These are phyloP conservation scores for Prunus yedoensis DNA, from an alignment of 331 rosid species.

Conservation along the genomic window DNA sequence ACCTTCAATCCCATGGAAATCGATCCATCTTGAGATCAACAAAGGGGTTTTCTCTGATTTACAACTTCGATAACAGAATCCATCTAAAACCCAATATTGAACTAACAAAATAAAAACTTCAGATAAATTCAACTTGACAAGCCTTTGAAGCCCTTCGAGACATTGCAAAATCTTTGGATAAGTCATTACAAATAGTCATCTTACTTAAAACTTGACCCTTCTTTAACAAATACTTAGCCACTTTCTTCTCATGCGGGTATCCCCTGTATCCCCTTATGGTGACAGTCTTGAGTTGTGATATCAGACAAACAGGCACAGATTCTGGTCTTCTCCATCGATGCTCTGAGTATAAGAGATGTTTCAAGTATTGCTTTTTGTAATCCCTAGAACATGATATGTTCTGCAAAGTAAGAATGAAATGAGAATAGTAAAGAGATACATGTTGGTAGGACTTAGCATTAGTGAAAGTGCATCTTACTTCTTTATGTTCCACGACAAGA, in stretches of 20 bases:
- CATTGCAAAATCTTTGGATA: background rate
- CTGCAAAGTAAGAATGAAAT: too few relatives aligned
- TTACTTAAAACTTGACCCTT: background rate
- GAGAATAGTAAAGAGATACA: too few relatives aligned
- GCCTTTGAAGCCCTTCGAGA: background rate
- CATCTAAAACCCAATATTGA: background rate
- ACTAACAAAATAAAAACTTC: background rate
- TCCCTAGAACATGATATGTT: too few relatives aligned
- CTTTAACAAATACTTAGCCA: background rate
- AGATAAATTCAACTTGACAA: background rate
- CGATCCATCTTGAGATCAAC: background rate
- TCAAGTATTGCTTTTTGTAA: too few relatives aligned
- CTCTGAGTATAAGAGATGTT: background rate
- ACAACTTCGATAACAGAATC: background rate
- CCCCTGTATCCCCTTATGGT: background rate
- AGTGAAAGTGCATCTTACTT: too few relatives aligned
- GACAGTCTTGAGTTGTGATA: background rate
- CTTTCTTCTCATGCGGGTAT: slow-evolving; percentile 1
- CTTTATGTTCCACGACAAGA: too few relatives aligned
- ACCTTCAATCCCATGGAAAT: too few relatives aligned
- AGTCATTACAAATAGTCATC: background rate
- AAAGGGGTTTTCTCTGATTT: background rate
- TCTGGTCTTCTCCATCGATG: background rate
- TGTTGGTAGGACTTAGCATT: too few relatives aligned
- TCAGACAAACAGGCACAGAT: background rate